Base-by-base conservation (phyloP, 176 grass and related monocot species). In the Microstegium vimineum region DNA sequence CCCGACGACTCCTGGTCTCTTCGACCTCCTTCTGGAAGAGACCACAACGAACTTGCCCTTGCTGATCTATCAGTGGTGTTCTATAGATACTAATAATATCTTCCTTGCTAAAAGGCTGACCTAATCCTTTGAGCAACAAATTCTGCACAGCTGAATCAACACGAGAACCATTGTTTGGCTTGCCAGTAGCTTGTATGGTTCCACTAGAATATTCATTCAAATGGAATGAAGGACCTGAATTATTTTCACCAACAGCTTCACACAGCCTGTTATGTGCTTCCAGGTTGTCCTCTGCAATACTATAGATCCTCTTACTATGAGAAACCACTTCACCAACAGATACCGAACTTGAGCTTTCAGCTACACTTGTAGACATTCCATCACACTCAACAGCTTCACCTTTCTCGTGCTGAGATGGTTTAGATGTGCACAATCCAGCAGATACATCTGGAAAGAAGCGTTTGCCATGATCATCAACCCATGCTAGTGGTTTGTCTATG, bases 291-390 rank as follows among this genome's bases (percentile, higher is more conserved):
- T 75, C 66, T 1, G 23, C 27, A 82, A 51, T 67, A 73, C 41
- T 51, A 66, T 88, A 82, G 15, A 84, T 35, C 71, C 77, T 87
- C 79, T 88, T 93, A 66, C 66, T 52, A 91, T 71, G 82, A 81
- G 79, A 84, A 33, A 84, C 37, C 54, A 77, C 75, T 86, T 69
- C 89, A 84, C 81, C 82, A 89, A 86, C 69, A 87, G 82, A 75
- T 18, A 56, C 86, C 56, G 92, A 98, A 81, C 83, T 91, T 62
- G 90, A 93, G 71, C 88, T 98, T 89, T 93, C 88, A 86, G 88
- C 81, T 86, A 74, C 69, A 86, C 45, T 82, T 62, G 66, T n/a
- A n/a, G n/a, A 69, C 26, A 78, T 74, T 46, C 70, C 73, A 81
- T 72, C 43, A 75, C 12, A 35, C 14, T 75, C 69, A 74, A 73